A percentile compares a stretch with the other conserved stretches of the same genome.
These are phyloP conservation scores for Sanghuangporus sanghuang DNA, from an alignment of 1,284 basidiomycete species.

Conservation along the genomic window DNA sequence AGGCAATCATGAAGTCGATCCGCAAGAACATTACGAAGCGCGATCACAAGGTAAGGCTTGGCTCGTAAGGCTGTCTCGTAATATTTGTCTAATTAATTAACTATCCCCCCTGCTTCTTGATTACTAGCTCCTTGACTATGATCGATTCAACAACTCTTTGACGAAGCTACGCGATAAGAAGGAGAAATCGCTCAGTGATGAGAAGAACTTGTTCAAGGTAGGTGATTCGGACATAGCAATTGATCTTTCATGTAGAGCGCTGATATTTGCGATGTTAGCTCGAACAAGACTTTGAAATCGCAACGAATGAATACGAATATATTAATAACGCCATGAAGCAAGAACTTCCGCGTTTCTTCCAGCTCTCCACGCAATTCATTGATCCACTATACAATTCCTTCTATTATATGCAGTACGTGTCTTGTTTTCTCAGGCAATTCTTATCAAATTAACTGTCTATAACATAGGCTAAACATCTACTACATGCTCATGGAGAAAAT, in stretches of 20 bases:
- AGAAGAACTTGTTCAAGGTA: slow-evolving; percentile 94
- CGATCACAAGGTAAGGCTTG: slow-evolving; percentile 81
- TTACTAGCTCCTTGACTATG: slow-evolving; percentile 84
- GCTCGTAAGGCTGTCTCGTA: background rate
- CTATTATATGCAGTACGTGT: slow-evolving; percentile 97
- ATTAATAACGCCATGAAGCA: slow-evolving; percentile 92
- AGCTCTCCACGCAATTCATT: slow-evolving; percentile 84
- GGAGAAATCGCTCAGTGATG: slow-evolving; percentile 88
- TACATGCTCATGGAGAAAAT: slow-evolving; percentile 93
- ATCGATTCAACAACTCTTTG: slow-evolving; percentile 93
- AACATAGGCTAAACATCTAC: slow-evolving; percentile 84
- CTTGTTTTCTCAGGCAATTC: background rate
- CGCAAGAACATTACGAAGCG: slow-evolving; percentile 94
- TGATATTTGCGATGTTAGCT: slow-evolving; percentile 38
- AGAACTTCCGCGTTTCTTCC: slow-evolving; percentile 91
- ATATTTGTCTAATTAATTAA: background rate
- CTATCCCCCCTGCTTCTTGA: slow-evolving; percentile 12
- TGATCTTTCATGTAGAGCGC: background rate
- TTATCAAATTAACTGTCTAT: background rate
- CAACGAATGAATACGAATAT: slow-evolving; percentile 94
- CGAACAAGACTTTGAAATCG: slow-evolving; percentile 96
- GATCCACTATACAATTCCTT: slow-evolving; percentile 96
- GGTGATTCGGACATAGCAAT: background rate
- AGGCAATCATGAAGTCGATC: slow-evolving; percentile 82
- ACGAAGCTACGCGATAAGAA: slow-evolving; percentile 97